A percentile compares a stretch with the other conserved stretches of the same genome.
Evolutionary conservation across 139 green algal species (phyloP).

Genomic region (Chloropicon primus): DNA sequence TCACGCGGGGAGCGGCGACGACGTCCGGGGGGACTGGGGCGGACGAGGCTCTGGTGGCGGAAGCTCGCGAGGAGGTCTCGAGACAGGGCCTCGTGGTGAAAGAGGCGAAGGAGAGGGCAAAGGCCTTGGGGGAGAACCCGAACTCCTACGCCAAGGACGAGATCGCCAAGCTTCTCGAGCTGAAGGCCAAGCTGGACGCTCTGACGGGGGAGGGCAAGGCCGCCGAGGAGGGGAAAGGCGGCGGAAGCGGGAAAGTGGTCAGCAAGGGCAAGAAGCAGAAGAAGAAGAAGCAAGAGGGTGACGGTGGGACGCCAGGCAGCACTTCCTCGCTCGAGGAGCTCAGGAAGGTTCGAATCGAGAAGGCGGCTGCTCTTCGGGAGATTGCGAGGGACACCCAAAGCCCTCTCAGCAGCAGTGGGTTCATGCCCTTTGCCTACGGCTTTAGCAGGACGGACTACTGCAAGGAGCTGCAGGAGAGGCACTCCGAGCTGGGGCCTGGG

Average conservation of each 20-base stretch:
- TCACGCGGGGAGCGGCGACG: background rate
- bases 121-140: background rate
- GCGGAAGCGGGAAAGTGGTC: no score
- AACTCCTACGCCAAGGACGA: background rate
- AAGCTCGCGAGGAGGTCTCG: background rate
- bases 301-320: background rate
- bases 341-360: background rate
- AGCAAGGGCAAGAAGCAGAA: background rate
- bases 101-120: background rate
- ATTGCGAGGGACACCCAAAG: background rate
- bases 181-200: background rate
- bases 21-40: background rate
- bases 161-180: background rate
- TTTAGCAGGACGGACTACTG: background rate
- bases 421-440: background rate
- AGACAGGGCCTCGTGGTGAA: background rate
- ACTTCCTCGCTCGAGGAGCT: background rate
- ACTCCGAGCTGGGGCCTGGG: background rate
- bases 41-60: background rate
- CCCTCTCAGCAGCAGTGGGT: background rate
- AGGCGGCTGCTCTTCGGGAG: background rate
- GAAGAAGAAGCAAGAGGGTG: background rate
- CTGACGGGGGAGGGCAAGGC: no score
- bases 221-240: no score
- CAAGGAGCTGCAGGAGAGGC: background rate